Evolutionary conservation across 352 stramenopile genomes (phyloP).

Genomic region (Globisporangium emineosum): DNA sequence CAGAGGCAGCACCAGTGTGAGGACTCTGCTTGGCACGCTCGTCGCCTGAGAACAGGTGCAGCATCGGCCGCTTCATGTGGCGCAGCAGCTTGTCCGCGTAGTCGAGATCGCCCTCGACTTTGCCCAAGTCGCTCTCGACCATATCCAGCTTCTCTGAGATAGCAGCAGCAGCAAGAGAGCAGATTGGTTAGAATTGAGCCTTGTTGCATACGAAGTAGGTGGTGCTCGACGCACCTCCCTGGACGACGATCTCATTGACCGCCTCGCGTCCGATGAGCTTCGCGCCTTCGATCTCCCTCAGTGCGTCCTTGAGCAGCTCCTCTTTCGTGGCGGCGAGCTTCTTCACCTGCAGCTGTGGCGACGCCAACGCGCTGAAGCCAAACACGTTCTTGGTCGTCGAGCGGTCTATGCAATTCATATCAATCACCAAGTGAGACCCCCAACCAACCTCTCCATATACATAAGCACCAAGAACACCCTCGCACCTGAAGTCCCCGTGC

Average conservation of each 20-base stretch:
- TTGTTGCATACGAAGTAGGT: too few relatives aligned
- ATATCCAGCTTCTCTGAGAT: conserved; percentile 64
- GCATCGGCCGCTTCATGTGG: conserved; percentile 62
- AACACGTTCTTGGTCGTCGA: conserved; percentile 49
- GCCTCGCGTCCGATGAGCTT: conserved; percentile 66
- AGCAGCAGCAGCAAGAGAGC: not conserved
- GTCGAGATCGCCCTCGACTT: conserved; percentile 63
- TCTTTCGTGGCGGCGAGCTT: conserved; percentile 59
- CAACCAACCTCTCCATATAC: not conserved
- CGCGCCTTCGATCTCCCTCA: conserved; percentile 69
- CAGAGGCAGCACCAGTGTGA: not conserved
- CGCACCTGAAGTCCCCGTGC: conserved; percentile 10
- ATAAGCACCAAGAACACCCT: not conserved
- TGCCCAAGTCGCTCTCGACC: conserved; percentile 57
- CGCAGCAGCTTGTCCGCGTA: conserved; percentile 70
- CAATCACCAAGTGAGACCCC: not conserved
- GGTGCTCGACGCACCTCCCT: conserved; percentile 33
- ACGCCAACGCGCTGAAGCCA: conserved; percentile 38
- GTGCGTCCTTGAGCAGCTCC: conserved; percentile 61
- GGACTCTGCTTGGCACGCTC: conserved; percentile 18
- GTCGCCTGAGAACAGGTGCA: conserved; percentile 67
- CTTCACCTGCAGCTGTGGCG: conserved; percentile 68
- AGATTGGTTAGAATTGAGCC: not conserved
- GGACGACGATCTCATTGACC: conserved; percentile 68
- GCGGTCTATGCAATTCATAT: conserved; percentile 17